Percentiles rank a stretch among this genome's conserved stretches.
Evolutionary conservation across 2,329 filamentous ascomycete species (phyloP).

Genomic region (Exophiala mesophila): DNA sequence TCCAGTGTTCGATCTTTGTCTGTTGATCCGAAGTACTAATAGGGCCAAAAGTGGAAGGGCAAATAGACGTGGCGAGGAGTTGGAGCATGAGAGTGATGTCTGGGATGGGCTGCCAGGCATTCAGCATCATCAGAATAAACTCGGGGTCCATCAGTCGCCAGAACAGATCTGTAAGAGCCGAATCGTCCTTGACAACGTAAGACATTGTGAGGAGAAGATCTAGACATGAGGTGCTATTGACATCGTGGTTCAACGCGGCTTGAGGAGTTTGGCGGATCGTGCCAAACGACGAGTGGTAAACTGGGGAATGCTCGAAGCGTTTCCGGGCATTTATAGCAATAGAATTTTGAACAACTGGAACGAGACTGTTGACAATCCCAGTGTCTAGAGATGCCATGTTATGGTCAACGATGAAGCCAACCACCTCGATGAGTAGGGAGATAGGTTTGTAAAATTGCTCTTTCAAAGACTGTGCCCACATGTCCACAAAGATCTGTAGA

Average conservation of each 20-base stretch:
- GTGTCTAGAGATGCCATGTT: constrained; percentile 35
- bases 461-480: constrained; percentile 54
- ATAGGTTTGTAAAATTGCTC: constrained; percentile 48
- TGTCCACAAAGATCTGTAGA: constrained; percentile 44
- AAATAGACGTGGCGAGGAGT: constrained; percentile 52
- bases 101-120: constrained; percentile 51
- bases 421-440: constrained; percentile 38
- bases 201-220: constrained; percentile 51
- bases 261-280: constrained; percentile 38
- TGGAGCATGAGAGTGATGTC: constrained; percentile 53
- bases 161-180: constrained; percentile 41
- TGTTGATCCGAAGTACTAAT: constrained; percentile 42
- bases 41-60: constrained; percentile 51
- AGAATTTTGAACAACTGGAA: constrained; percentile 39
- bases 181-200: constrained; percentile 38
- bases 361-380: constrained; percentile 35
- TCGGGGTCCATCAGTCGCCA: constrained; percentile 55
- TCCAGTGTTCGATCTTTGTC: constrained; percentile 39
- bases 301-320: constrained; percentile 42
- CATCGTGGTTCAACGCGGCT: constrained; percentile 41
- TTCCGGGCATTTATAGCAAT: constrained; percentile 54
- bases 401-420: constrained; percentile 37
- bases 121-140: constrained; percentile 56
- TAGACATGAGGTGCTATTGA: constrained; percentile 52
- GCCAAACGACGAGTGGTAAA: constrained; percentile 37